Evolutionary conservation across 805 yeast genomes (phyloP).

Genomic region (Diddensiella caesifluorescens): DNA sequence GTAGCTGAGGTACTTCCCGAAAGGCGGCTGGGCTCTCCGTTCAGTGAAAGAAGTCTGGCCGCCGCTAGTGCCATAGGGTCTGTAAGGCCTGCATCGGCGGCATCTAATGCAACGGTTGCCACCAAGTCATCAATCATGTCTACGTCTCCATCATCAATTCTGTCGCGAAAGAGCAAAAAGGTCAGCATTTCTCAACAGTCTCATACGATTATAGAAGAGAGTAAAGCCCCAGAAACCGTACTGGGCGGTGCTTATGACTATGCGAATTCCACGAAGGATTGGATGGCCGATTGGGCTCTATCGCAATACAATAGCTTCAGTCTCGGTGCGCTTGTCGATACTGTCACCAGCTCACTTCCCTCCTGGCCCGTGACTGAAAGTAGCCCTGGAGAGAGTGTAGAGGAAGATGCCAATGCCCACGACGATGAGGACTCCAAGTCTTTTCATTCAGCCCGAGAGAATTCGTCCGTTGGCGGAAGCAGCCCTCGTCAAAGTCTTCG

Average conservation of each 20-base stretch:
- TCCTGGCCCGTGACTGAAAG: background rate
- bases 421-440: no score
- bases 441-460: no score
- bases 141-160: background rate
- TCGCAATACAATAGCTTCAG: background rate
- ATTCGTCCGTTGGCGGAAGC: no score
- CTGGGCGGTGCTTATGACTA: background rate
- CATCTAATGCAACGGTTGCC: background rate
- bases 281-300: slow-evolving; percentile 2
- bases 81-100: background rate
- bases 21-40: no score
- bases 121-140: background rate
- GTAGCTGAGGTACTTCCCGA: no score
- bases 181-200: background rate
- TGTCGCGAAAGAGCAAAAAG: background rate
- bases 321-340: background rate
- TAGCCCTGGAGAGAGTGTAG: no score
- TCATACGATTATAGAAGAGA: background rate
- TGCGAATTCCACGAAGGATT: background rate
- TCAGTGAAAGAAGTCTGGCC: no score
- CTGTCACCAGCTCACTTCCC: background rate
- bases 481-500: no score
- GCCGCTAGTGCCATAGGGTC: no score
- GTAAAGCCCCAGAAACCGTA: background rate
- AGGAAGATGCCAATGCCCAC: no score